A percentile compares a stretch with the other conserved stretches of the same genome.
Evolutionary conservation across 148 eudicot genomes (phyloP).

Genomic region (Rhododendron kiyosumense): DNA sequence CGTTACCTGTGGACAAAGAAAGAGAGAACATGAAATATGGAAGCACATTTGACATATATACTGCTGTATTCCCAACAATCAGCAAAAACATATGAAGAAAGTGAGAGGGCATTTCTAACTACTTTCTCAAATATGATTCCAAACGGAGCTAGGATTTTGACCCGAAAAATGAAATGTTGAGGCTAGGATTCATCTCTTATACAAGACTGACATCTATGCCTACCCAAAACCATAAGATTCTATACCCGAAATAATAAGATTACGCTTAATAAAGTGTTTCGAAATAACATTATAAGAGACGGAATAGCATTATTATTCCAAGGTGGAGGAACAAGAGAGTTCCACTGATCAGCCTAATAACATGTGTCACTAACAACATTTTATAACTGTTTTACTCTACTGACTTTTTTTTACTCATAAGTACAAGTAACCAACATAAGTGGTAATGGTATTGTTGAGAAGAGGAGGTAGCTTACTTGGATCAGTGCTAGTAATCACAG

Average conservation of each 20-base stretch:
- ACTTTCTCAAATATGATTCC: neutral
- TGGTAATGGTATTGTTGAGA: neutral
- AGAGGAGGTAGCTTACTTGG: slow-evolving; percentile 64
- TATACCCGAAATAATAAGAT: neutral
- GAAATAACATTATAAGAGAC: neutral
- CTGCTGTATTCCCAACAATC: neutral
- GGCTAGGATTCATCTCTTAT: neutral
- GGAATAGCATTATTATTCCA: neutral
- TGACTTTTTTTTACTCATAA: neutral
- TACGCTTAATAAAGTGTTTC: neutral
- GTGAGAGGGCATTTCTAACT: neutral
- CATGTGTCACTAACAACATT: neutral
- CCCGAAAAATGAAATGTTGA: neutral
- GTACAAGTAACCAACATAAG: neutral
- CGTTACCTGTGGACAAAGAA: slow-evolving; percentile 50
- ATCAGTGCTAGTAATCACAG: slow-evolving; percentile 66
- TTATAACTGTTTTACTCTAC: neutral
- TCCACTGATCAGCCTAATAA: neutral
- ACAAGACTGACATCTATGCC: neutral
- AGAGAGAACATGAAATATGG: neutral
- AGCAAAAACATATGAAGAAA: neutral
- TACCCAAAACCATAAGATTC: neutral
- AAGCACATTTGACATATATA: neutral
- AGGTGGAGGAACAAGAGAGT: neutral
- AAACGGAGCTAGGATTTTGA: neutral